phyloP scores from a whole-genome alignment of 257 asterid genomes.

The Leptodermis oblonga region DNA sequence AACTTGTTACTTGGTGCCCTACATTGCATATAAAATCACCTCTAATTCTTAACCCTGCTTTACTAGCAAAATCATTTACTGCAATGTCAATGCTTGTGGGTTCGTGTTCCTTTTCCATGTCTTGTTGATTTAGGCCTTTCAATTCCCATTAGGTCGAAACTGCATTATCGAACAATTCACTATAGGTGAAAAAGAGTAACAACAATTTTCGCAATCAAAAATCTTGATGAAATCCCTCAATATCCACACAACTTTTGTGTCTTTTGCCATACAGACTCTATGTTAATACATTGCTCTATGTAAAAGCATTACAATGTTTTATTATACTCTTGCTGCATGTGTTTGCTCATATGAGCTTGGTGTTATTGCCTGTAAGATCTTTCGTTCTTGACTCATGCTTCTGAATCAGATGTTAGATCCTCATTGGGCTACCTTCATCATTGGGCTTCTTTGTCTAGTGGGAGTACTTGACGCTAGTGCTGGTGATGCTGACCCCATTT shows the following conservation, averaged over 20 bases:
- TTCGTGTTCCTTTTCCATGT: neutral
- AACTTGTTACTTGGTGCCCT: neutral
- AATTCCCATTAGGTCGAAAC: neutral
- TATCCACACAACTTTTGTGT: too few relatives aligned
- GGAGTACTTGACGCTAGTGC: conserved; percentile 35
- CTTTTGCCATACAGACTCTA: too few relatives aligned
- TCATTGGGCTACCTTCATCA: conserved; percentile 13
- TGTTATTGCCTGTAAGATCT: neutral
- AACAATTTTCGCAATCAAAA: neutral
- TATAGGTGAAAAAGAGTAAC: too few relatives aligned
- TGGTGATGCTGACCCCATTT: conserved; percentile 37
- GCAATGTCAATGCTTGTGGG: neutral
- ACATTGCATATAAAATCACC: neutral
- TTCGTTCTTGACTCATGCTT: neutral
- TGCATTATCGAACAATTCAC: neutral
- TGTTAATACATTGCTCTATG: neutral
- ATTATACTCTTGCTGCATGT: neutral
- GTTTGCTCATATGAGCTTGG: neutral
- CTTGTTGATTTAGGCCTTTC: neutral
- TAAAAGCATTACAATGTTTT: neutral
- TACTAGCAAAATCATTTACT: too few relatives aligned
- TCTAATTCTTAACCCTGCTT: too few relatives aligned
- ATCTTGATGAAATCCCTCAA: neutral
- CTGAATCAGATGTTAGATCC: conserved; percentile 24
- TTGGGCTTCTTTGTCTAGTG: conserved; percentile 19